Evolutionary conservation across 2,329 filamentous ascomycete species (phyloP).

Genomic region (Cercospora sp.): DNA sequence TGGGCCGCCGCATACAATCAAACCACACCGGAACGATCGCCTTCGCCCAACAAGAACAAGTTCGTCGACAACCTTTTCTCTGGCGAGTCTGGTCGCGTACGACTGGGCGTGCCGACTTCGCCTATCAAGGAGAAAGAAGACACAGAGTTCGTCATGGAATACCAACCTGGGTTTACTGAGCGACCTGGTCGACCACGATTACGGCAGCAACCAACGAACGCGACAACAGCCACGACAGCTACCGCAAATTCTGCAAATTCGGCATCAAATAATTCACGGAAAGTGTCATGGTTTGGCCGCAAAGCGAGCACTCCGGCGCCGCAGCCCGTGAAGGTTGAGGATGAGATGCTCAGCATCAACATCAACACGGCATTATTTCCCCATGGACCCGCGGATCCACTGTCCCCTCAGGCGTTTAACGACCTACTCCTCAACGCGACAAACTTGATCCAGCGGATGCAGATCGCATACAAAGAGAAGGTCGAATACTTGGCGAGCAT

Average conservation of each 20-base stretch:
- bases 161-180: slow-evolving; percentile 38
- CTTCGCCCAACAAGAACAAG: slow-evolving; percentile 21
- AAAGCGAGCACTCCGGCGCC: slow-evolving; percentile 23
- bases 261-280: slow-evolving; percentile 8
- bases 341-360: slow-evolving; percentile 58
- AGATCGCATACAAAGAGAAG: slow-evolving; percentile 57
- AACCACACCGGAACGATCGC: slow-evolving; percentile 14
- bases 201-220: slow-evolving; percentile 22
- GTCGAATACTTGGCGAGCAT: slow-evolving; percentile 53
- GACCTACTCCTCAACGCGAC: slow-evolving; percentile 59
- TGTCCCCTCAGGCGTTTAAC: slow-evolving; percentile 56
- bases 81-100: slow-evolving; percentile 39
- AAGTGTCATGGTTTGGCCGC: slow-evolving; percentile 39
- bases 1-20: slow-evolving; percentile 32
- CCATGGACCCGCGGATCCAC: slow-evolving; percentile 49
- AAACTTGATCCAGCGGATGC: slow-evolving; percentile 55
- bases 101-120: slow-evolving; percentile 34
- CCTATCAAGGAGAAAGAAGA: slow-evolving; percentile 35
- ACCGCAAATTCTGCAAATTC: background rate
- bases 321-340: slow-evolving; percentile 31
- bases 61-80: slow-evolving; percentile 38
- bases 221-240: slow-evolving; percentile 1
- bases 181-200: slow-evolving; percentile 30
- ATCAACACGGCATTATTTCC: slow-evolving; percentile 57
- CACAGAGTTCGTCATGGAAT: slow-evolving; percentile 40